Conservation (phyloP, 1,139 yeast species). For the Yamadazyma epiphylla region DNA sequence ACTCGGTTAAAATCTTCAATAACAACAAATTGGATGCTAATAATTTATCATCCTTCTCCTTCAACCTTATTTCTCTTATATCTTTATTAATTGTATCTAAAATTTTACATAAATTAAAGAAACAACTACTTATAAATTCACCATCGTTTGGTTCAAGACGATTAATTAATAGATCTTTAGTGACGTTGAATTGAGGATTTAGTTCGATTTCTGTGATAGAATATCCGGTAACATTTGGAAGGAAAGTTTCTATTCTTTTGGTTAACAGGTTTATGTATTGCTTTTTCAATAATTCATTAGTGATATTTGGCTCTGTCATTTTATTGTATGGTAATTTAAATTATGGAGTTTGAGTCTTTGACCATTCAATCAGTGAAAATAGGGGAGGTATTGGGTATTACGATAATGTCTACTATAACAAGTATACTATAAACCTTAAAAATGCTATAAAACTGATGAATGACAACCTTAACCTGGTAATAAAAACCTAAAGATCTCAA, state of each 20-base stretch:
- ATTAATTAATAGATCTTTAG: constrained; percentile 27
- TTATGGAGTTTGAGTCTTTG: not conserved
- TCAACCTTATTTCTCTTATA: constrained; percentile 20
- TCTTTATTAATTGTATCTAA: constrained; percentile 25
- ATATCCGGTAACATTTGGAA: constrained; percentile 40
- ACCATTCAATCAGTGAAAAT: no score
- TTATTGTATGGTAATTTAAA: no score
- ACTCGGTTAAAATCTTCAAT: constrained; percentile 27
- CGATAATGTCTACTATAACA: no score
- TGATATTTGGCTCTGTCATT: no score
- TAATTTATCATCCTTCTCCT: constrained; percentile 31
- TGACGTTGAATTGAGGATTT: constrained; percentile 35
- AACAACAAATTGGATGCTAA: constrained; percentile 32
- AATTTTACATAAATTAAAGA: constrained; percentile 17
- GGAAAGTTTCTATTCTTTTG: constrained; percentile 29
- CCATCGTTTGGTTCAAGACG: constrained; percentile 17
- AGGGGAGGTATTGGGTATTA: no score
- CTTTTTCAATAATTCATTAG: constrained; percentile 2
- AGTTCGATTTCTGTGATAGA: constrained; percentile 42
- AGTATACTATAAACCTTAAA: no score
- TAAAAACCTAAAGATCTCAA: no score
- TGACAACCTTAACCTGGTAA: no score
- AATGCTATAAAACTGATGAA: no score
- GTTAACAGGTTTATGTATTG: constrained; percentile 19
- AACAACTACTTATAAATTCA: constrained; percentile 16